Evolutionary conservation across 768 basidiomycete species (phyloP), one percentile per base, ranked within the genome.

Genomic region (Cystofilobasidium bisporidii): DNA sequence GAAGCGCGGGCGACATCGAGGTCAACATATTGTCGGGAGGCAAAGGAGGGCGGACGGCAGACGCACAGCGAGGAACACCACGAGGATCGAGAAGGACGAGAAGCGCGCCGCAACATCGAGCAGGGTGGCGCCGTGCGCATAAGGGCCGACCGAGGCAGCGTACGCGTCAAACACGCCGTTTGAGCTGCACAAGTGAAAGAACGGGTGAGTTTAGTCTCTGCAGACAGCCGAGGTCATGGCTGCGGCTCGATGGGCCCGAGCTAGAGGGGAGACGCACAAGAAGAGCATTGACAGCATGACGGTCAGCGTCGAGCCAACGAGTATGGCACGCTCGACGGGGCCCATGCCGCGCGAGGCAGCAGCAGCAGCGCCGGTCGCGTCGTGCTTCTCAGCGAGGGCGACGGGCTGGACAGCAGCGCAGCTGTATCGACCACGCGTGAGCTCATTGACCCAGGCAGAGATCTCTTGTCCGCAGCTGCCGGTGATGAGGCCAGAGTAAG

Each of bases 1-100:
- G 22, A n/a, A n/a, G n/a, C n/a, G n/a, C 20, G 18, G 3, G 9
- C 20, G 28, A 3, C n/a, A 59, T 26, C 22, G 8, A 10, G 17
- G 57, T 32, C 30, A 32, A 20, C 32, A 3, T 15, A 40, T 22
- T 17, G 9, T 28, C 26, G 28, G 22, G 20, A 22, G 17, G 41
- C 17, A 38, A 3, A 60, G 0, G 33, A 41, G 41, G 18, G 36
- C 33, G 20, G 40, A 6, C 5, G 33, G 10, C 10, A 60, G 33
- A 48, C 47, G 47, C 22, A 48, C 47, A 14, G 17, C 36, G 20
- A 61, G 45, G 60, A 61, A 47, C 15, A 61, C 20, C 1, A 47
- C 60, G n/a, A 41, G 40, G 28, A 61, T 61, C 41, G 45, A 41
- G 41, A 47, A 43, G 60, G 28, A 43, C 12, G 45, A 26, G 24